Base-by-base conservation (phyloP, 164 flowering plant species). In the Umbilicus rupestris region DNA sequence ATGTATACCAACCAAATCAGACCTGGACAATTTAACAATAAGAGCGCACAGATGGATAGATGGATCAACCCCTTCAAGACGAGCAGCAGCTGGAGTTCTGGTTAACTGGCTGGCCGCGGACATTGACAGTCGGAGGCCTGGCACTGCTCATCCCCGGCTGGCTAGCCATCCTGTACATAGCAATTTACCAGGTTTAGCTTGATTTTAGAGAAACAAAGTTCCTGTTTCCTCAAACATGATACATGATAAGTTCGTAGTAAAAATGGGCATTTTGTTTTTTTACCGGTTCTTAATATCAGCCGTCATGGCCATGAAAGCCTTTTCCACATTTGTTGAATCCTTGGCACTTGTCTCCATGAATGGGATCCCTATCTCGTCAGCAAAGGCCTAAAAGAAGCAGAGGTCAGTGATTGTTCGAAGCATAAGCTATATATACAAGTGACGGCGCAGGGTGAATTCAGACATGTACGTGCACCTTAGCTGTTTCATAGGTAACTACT, bases 81-180 rank as follows among this genome's bases (percentile, higher is more conserved):
- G 95, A 84, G 83, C 91, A 86, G 83, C 91, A 86, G 33, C 86
- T 83, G 65, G 78, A 63, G 64, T 84, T 86, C 68, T 85, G 89
- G 71, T 77, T 78, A 14, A 88, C 87, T n/a, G 89, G 89, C 73
- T 88, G 90, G 70, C 94, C 94, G 24, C 78, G 78, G 62, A 88
- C 77, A 70, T 86, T 87, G 65, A 88, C 90, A 0, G 89, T 84
- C 14, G 88, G 83, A 17, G 87, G 88, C 76, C 86, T 52, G 26
- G 59, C 59, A 26, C 11, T 52, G 59, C 26, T 52, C 59, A 52
- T 52, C 1, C 31, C 59, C 3, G 59, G 59, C 2, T 52, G 59
- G 30, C 59, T 52, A 26, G 59, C 59, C 59, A 52, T 55, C 60
- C 60, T 55, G 60, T 55, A 55, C 3, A 55, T 24, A 24, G 10